Evolutionary conservation across 1,284 basidiomycete genomes (phyloP).

Genomic region (Ceratobasidium sp.): DNA sequence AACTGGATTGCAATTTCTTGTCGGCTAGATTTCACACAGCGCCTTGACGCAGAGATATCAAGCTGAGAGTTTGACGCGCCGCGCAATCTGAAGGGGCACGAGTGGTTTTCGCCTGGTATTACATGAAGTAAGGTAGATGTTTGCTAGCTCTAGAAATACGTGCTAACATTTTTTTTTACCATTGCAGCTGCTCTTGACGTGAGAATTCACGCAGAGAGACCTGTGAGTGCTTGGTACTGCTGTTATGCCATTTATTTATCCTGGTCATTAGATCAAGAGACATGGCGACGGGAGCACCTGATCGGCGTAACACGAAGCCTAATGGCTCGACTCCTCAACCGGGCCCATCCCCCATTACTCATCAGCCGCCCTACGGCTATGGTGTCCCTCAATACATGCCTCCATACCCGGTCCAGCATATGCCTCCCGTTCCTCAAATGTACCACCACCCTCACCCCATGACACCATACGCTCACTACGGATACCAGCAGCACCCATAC

Average conservation of each 20-base stretch:
- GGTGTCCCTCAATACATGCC: slow-evolving; percentile 31
- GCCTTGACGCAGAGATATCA: neutral
- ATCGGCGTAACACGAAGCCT: slow-evolving; percentile 22
- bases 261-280: slow-evolving; percentile 6
- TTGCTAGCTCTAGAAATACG: neutral
- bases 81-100: slow-evolving; percentile 36
- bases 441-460: slow-evolving; percentile 22
- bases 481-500: slow-evolving; percentile 33
- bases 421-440: slow-evolving; percentile 24
- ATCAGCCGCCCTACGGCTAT: slow-evolving; percentile 29
- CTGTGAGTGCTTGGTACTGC: slow-evolving; percentile 1
- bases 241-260: neutral
- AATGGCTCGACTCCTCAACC: slow-evolving; percentile 38
- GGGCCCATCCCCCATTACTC: slow-evolving; percentile 14
- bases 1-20: neutral
- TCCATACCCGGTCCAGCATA: slow-evolving; percentile 21
- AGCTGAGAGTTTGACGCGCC: slow-evolving; percentile 28
- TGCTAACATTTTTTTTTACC: slow-evolving; percentile 7
- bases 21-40: neutral
- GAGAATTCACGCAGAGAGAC: slow-evolving; percentile 5
- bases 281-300: slow-evolving; percentile 36
- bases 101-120: slow-evolving; percentile 44
- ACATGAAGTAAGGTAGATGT: slow-evolving; percentile 32
- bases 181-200: slow-evolving; percentile 17
- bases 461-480: slow-evolving; percentile 24